Evolutionary conservation across 768 basidiomycete species (phyloP), one percentile per base, ranked within the genome.

Genomic region (Sarcomyxa edulis): DNA sequence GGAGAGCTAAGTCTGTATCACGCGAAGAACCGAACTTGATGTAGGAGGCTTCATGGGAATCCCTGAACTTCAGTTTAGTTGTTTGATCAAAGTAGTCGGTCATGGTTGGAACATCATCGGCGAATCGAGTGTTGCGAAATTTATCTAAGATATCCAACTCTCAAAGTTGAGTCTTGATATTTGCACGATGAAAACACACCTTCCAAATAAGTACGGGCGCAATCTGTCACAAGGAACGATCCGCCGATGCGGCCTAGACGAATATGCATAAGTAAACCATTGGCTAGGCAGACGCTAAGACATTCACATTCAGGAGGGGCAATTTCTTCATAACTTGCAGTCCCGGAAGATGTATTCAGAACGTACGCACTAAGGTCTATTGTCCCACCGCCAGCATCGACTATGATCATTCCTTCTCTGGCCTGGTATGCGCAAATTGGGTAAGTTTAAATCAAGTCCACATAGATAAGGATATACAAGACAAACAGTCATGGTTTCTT

Each of bases 371-470:
- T 78, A 26, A 81, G 59, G 43, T 82, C 78, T 18, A 81, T 61
- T 0, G 77, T 82, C 14, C 76, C 79, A 27, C 76, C 76, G 6
- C 79, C 78, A 3, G 77, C 75, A 42, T 81, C 76, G 12, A 80
- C 69, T 22, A 81, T 60, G 41, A 75, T 56, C 3, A 78, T 57
- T 1, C 71, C 72, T 31, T 72, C 51, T 9, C 68, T 68, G 10
- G 52, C 57, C 72, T 76, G 44, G 26, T 18, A 18, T 37, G n/a
- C 16, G n/a, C n/a, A n/a, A n/a, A n/a, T n/a, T n/a, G n/a, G n/a
- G n/a, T n/a, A n/a, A n/a, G n/a, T n/a, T 10, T 12, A 11, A 12
- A 41, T 24, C 15, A 6, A 40, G 23, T 32, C 9, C 16, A 18
- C 9, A 28, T 21, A 8, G 14, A 34, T 2, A 9, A 11, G 3